phyloP scores from a whole-genome alignment of 1,139 yeast genomes.

The Zhuliangozyma parablackwelliae region DNA sequence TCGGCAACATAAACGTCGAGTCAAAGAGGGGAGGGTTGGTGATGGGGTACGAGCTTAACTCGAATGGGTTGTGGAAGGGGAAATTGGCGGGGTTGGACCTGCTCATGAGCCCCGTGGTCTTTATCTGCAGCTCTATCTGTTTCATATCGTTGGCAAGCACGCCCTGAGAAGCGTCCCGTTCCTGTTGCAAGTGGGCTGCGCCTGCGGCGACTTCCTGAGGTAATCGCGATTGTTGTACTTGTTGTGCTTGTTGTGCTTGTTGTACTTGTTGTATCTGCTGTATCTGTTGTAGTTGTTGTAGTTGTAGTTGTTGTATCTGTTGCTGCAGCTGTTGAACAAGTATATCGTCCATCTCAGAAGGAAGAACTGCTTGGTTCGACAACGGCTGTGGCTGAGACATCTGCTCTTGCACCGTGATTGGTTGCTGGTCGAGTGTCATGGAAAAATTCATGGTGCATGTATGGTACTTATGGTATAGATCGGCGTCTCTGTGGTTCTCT shows the following conservation, averaged over 20 bases:
- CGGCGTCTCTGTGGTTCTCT: not conserved
- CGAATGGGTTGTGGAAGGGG: conserved; percentile 32
- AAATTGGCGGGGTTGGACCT: conserved; percentile 1
- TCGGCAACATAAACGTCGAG: conserved; percentile 42
- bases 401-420: not conserved
- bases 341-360: too few species aligned
- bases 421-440: not conserved
- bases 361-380: too few species aligned
- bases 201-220: too few species aligned
- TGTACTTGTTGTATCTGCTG: too few species aligned
- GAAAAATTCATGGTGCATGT: conserved; percentile 1
- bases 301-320: conserved; percentile 1
- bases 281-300: not conserved
- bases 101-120: not conserved
- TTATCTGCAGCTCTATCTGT: not conserved
- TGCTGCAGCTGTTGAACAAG: conserved; percentile 2
- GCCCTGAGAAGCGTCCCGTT: too few species aligned
- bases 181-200: too few species aligned
- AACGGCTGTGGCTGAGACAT: too few species aligned
- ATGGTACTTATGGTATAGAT: not conserved
- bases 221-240: too few species aligned
- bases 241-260: too few species aligned
- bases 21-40: conserved; percentile 67
- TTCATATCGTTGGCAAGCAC: not conserved
- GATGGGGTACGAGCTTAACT: conserved; percentile 49